Conservation (phyloP, 768 basidiomycete species). For the Suillus fuscotomentosus region DNA sequence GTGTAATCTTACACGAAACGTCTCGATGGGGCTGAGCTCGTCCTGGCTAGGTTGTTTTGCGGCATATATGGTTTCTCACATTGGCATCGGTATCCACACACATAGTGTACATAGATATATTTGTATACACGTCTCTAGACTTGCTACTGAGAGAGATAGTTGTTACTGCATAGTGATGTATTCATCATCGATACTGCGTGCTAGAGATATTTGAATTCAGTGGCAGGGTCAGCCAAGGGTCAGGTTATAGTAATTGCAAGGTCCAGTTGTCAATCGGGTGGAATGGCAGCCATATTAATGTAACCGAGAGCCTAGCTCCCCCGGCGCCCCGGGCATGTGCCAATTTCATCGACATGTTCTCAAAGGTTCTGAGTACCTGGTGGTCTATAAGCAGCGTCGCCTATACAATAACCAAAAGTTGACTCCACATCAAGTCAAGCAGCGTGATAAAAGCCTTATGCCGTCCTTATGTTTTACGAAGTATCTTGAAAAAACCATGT, state of each 20-base stretch:
- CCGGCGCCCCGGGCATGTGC: not conserved
- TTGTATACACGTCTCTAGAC: conserved; percentile 2
- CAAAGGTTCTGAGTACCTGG: not conserved
- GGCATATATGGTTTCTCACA: conserved; percentile 1
- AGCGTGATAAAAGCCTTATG: not conserved
- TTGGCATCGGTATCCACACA: conserved; percentile 1
- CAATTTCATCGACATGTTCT: not conserved
- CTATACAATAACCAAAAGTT: not conserved
- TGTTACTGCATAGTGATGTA: not conserved
- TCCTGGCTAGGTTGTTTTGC: conserved; percentile 1
- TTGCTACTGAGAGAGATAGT: not conserved
- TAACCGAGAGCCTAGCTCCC: not conserved
- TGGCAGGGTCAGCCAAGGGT: not conserved
- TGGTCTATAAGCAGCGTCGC: not conserved
- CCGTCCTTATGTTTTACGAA: not conserved
- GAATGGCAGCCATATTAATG: not conserved
- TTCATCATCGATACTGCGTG: not conserved
- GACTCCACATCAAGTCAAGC: not conserved
- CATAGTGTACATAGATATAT: conserved; percentile 8
- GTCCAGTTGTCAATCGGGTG: not conserved
- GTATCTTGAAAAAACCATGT: not conserved
- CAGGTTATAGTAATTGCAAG: not conserved
- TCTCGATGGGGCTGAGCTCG: not conserved
- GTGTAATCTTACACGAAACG: not conserved
- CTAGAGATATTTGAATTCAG: not conserved